A percentile compares a stretch with the other conserved stretches of the same genome.
phyloP scores from a whole-genome alignment of 139 green algal genomes.

The Chlamydomonas schloesseri region DNA sequence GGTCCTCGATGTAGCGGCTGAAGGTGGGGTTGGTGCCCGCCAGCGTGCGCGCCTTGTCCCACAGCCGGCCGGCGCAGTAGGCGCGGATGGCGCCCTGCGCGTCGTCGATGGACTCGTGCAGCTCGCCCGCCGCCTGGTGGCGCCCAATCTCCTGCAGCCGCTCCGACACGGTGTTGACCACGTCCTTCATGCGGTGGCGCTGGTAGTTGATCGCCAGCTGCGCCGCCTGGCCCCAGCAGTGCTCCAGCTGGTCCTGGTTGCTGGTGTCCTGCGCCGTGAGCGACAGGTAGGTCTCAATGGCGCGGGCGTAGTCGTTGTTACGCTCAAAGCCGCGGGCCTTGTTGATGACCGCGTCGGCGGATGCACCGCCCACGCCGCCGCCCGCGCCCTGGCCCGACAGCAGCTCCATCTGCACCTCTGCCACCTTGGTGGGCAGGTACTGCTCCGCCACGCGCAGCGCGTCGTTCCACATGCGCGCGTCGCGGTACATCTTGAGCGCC shows the following conservation, averaged over 20 bases:
- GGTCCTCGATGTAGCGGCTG: constrained; percentile 73
- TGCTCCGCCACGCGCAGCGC: constrained; percentile 86
- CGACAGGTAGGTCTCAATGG: constrained; percentile 87
- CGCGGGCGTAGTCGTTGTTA: constrained; percentile 74
- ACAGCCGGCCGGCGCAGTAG: constrained; percentile 68
- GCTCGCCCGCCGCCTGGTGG: constrained; percentile 71
- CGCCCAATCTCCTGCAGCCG: constrained; percentile 70
- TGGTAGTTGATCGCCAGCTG: constrained; percentile 77
- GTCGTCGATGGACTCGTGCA: constrained; percentile 76
- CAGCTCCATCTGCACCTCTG: constrained; percentile 62
- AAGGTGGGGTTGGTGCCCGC: constrained; percentile 68
- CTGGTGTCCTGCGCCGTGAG: constrained; percentile 49
- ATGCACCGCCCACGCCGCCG: constrained; percentile 2
- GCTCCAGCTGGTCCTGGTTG: constrained; percentile 51
- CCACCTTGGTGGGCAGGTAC: constrained; percentile 79
- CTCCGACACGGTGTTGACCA: constrained; percentile 69
- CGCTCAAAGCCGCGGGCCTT: constrained; percentile 71
- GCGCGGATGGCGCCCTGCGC: constrained; percentile 60
- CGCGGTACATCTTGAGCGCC: constrained; percentile 85
- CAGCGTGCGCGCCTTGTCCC: constrained; percentile 72
- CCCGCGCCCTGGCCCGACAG: constrained; percentile 22
- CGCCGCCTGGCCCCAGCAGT: constrained; percentile 74
- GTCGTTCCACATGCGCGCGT: constrained; percentile 77
- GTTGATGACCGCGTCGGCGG: constrained; percentile 49
- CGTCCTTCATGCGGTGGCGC: constrained; percentile 69